Conservation (phyloP, 768 basidiomycete species). For the Lentinula lateritia region DNA sequence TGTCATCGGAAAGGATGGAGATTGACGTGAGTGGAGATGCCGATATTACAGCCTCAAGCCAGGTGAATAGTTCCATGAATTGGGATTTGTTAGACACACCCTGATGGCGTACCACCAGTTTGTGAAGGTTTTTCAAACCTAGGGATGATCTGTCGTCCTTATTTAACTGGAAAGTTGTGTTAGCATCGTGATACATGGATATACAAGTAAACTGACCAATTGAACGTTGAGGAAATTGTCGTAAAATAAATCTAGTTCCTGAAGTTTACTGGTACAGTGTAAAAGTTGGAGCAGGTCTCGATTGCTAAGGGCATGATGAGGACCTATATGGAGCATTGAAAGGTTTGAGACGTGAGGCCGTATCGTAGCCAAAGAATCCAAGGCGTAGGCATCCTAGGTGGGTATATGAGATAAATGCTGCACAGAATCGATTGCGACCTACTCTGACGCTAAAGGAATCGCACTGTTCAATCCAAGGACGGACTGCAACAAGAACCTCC, state of each 20-base stretch:
- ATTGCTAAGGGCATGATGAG: conserved; percentile 5
- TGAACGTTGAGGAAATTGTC: conserved; percentile 4
- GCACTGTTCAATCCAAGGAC: neutral
- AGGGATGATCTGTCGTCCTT: neutral
- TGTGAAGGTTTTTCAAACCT: conserved; percentile 1
- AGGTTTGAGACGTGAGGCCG: neutral
- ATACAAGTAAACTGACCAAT: neutral
- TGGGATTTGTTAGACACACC: conserved; percentile 2
- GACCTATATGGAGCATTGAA: neutral
- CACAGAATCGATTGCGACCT: neutral
- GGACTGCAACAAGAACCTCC: neutral
- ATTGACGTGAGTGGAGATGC: neutral
- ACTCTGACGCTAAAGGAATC: conserved; percentile 1
- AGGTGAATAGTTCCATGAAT: neutral
- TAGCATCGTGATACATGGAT: neutral
- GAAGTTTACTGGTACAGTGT: neutral
- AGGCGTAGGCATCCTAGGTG: conserved; percentile 3
- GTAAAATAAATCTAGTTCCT: conserved; percentile 4
- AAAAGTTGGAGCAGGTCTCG: neutral
- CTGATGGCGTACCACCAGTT: conserved; percentile 1
- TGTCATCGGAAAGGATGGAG: conserved; percentile 1
- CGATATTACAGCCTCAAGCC: neutral
- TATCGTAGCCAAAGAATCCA: neutral
- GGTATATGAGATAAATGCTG: neutral
- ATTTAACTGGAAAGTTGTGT: neutral